phyloP scores from a whole-genome alignment of 2,329 filamentous ascomycete genomes.

The Madurella mycetomatis region DNA sequence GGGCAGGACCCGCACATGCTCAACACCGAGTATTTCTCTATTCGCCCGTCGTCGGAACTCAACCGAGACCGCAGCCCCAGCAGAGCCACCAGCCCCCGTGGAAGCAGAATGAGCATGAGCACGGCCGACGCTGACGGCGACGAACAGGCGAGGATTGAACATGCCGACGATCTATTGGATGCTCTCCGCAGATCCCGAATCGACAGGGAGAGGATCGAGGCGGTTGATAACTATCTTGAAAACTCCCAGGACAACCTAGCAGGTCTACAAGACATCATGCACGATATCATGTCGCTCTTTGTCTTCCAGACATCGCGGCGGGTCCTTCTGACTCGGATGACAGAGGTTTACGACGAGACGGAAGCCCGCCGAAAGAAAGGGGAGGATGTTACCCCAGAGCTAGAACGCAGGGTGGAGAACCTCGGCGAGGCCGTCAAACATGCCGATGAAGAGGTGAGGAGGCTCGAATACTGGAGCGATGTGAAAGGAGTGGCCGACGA shows the following conservation, averaged over 20 bases:
- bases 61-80: constrained; percentile 36
- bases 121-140: constrained; percentile 37
- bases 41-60: constrained; percentile 53
- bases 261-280: constrained; percentile 72
- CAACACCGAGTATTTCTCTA: constrained; percentile 74
- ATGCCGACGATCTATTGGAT: constrained; percentile 65
- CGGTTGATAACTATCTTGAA: constrained; percentile 75
- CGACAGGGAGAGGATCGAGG: constrained; percentile 87
- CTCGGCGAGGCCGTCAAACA: constrained; percentile 70
- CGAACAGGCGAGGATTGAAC: constrained; percentile 54
- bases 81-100: constrained; percentile 31
- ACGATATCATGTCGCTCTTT: constrained; percentile 79
- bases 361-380: constrained; percentile 46
- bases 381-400: constrained; percentile 41
- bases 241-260: constrained; percentile 71
- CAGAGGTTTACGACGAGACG: constrained; percentile 55
- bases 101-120: constrained; percentile 37
- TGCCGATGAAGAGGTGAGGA: constrained; percentile 75
- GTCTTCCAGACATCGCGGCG: constrained; percentile 85
- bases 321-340: constrained; percentile 67
- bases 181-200: constrained; percentile 66
- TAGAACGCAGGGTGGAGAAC: constrained; percentile 53
- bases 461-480: constrained; percentile 84
- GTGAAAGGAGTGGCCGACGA: constrained; percentile 62
- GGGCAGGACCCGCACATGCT: constrained; percentile 59